Conservation (phyloP, 805 yeast species). For the Myxozyma lipomycoides region DNA sequence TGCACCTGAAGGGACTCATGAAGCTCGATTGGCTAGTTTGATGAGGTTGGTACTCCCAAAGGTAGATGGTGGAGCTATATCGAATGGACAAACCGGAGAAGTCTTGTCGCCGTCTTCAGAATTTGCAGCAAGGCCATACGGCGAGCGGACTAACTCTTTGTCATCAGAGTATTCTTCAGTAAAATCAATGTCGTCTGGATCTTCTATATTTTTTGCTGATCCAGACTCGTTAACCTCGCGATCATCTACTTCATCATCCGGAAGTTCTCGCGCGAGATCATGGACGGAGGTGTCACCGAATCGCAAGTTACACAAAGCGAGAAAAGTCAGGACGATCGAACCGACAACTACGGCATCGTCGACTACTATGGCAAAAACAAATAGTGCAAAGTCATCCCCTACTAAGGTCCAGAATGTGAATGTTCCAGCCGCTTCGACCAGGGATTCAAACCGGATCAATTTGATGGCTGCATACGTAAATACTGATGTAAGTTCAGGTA, state of each 20-base stretch:
- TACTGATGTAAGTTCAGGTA: conserved; percentile 2
- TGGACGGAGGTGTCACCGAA: background rate
- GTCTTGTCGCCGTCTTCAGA: conserved; percentile 4
- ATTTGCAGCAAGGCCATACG: conserved; percentile 19
- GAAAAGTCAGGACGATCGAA: background rate
- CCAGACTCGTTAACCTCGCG: background rate
- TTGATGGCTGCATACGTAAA: conserved; percentile 20
- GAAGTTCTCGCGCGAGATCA: background rate
- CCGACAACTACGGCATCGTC: background rate
- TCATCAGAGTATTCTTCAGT: too few species aligned
- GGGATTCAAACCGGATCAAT: conserved; percentile 19
- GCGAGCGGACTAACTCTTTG: background rate
- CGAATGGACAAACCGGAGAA: background rate
- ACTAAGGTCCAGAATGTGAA: background rate
- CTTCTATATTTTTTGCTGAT: conserved; percentile 2
- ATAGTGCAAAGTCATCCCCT: background rate
- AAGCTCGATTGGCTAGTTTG: background rate
- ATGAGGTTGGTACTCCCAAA: background rate
- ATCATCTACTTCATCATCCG: background rate
- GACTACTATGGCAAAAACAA: background rate
- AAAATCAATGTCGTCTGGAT: background rate
- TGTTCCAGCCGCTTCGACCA: background rate
- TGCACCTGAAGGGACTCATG: background rate
- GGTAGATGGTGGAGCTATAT: background rate
- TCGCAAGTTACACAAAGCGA: background rate